Percentiles rank a stretch among this genome's conserved stretches.
Evolutionary conservation across 768 basidiomycete species (phyloP).

Genomic region (Baorangia bicolor): DNA sequence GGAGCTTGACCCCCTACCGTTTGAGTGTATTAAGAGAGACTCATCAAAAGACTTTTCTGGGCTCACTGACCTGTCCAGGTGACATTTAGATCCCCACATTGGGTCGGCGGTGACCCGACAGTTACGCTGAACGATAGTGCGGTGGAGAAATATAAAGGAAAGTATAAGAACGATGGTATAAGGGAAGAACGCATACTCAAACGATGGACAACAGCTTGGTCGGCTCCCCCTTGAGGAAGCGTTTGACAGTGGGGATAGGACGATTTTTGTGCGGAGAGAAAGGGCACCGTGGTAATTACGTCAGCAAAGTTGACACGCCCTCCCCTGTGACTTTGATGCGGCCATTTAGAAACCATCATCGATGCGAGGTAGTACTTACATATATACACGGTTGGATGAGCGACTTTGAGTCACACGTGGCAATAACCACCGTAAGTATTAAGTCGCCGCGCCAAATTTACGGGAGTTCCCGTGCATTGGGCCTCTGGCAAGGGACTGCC

Average conservation of each 20-base stretch:
- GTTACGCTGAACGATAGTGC: slow-evolving; percentile 45
- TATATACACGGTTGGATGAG: no score
- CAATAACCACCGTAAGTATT: slow-evolving; percentile 1
- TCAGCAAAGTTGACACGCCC: slow-evolving; percentile 19
- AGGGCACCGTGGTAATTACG: slow-evolving; percentile 11
- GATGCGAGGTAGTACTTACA: no score
- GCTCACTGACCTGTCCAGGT: slow-evolving; percentile 59
- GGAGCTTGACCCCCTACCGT: slow-evolving; percentile 57
- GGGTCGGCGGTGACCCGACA: slow-evolving; percentile 46
- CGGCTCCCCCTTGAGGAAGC: slow-evolving; percentile 7
- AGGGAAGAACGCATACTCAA: slow-evolving; percentile 28
- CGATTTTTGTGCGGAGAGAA: slow-evolving; percentile 8
- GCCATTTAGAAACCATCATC: neutral
- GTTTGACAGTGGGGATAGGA: slow-evolving; percentile 1
- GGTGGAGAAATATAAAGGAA: slow-evolving; percentile 20
- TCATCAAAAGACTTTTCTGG: neutral
- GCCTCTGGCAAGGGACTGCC: neutral
- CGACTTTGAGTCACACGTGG: no score
- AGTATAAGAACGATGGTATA: slow-evolving; percentile 23
- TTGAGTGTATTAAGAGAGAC: neutral
- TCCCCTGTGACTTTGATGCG: neutral
- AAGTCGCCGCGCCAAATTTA: slow-evolving; percentile 30
- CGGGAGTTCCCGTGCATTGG: slow-evolving; percentile 26
- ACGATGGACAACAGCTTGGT: slow-evolving; percentile 16
- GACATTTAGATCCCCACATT: slow-evolving; percentile 62